Evolutionary conservation across 2,329 filamentous ascomycete species (phyloP).

Genomic region (Ceratocystis cubensis): DNA sequence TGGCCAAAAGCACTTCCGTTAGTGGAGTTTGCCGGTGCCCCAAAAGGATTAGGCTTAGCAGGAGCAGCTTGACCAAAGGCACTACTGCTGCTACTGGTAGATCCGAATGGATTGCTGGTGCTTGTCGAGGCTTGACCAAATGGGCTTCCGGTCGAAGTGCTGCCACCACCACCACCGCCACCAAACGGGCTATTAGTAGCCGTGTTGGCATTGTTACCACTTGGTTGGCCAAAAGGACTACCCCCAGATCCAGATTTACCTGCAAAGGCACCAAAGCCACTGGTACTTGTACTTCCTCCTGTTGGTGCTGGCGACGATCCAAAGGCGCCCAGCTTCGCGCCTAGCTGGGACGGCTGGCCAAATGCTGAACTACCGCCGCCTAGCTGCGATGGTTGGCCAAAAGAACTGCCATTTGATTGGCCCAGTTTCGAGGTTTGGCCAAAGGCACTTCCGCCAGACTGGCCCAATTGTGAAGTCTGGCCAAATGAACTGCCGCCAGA

Average conservation of each 20-base stretch:
- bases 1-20: slow-evolving; percentile 20
- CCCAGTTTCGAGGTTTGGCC: slow-evolving; percentile 28
- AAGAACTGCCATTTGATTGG: slow-evolving; percentile 24
- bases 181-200: slow-evolving; percentile 9
- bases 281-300: slow-evolving; percentile 1
- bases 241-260: slow-evolving; percentile 22
- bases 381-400: slow-evolving; percentile 30
- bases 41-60: slow-evolving; percentile 25
- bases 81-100: not conserved
- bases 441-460: slow-evolving; percentile 27
- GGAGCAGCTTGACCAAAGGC: slow-evolving; percentile 26
- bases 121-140: slow-evolving; percentile 23
- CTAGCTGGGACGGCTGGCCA: slow-evolving; percentile 18
- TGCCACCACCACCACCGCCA: not conserved
- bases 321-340: slow-evolving; percentile 20
- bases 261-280: slow-evolving; percentile 28
- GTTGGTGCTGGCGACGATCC: slow-evolving; percentile 20
- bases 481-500: slow-evolving; percentile 27
- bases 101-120: slow-evolving; percentile 9
- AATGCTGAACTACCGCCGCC: slow-evolving; percentile 28
- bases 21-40: slow-evolving; percentile 24
- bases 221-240: slow-evolving; percentile 14
- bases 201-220: not conserved
- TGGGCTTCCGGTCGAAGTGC: slow-evolving; percentile 11
- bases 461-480: slow-evolving; percentile 26